Evolutionary conservation across 164 flowering plant species (phyloP).

Genomic region (Kingdonia uniflora): DNA sequence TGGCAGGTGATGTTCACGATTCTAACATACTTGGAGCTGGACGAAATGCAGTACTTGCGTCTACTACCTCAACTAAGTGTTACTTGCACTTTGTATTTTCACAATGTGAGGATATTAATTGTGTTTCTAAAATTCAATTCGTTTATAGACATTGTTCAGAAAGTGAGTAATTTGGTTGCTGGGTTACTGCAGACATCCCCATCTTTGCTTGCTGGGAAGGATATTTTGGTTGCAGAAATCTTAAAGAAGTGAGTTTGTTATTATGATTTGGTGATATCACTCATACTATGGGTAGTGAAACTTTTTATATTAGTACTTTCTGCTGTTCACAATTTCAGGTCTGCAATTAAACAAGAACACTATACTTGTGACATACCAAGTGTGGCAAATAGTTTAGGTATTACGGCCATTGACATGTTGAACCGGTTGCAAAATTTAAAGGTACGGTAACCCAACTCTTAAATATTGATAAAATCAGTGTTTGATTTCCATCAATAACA

Average conservation of each 20-base stretch:
- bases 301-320: background rate
- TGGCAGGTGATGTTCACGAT: slow-evolving; percentile 77
- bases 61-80: slow-evolving; percentile 67
- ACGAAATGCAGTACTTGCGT: slow-evolving; percentile 61
- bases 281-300: background rate
- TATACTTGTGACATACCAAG: slow-evolving; percentile 76
- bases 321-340: slow-evolving; percentile 26
- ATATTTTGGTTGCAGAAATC: slow-evolving; percentile 57
- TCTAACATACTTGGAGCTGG: slow-evolving; percentile 75
- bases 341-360: slow-evolving; percentile 66
- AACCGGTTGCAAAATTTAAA: slow-evolving; percentile 57
- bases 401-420: slow-evolving; percentile 36
- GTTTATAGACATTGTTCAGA: no score
- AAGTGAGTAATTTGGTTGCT: no score
- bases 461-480: background rate
- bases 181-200: slow-evolving; percentile 55
- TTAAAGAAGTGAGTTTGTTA: slow-evolving; percentile 47
- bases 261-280: background rate
- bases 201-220: slow-evolving; percentile 51
- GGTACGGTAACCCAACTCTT: slow-evolving; percentile 24
- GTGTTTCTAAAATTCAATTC: no score
- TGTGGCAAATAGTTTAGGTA: slow-evolving; percentile 56
- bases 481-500: background rate
- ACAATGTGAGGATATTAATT: slow-evolving; percentile 59
- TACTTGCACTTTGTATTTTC: slow-evolving; percentile 74